Evolutionary conservation across 1,284 basidiomycete species (phyloP).

Genomic region (Pisolithus thermaeus): DNA sequence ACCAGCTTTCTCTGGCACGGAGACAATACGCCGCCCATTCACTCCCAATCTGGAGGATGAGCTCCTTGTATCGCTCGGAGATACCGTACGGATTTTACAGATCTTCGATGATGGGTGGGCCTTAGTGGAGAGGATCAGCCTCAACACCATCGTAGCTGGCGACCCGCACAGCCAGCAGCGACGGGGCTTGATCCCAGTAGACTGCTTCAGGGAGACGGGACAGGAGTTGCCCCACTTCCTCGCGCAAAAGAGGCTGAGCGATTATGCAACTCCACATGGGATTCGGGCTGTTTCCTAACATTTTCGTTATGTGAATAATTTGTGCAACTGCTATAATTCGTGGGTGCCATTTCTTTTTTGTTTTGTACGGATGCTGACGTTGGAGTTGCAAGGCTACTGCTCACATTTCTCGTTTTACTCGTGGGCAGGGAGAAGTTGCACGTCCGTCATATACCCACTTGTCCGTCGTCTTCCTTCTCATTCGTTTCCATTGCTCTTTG

Average conservation of each 20-base stretch:
- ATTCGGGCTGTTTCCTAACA: background rate
- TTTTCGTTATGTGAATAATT: too few relatives aligned
- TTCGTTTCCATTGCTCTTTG: too few relatives aligned
- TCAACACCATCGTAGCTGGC: background rate
- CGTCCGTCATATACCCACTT: too few relatives aligned
- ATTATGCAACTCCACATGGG: slow-evolving; percentile 18
- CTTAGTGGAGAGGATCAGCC: slow-evolving; percentile 40
- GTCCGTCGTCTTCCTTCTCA: too few relatives aligned
- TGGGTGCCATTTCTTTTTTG: too few relatives aligned
- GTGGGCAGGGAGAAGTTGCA: too few relatives aligned
- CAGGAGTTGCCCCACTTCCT: slow-evolving; percentile 48
- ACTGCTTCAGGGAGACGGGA: slow-evolving; percentile 47
- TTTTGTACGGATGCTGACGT: too few relatives aligned
- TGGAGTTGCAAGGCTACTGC: too few relatives aligned
- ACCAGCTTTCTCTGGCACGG: slow-evolving; percentile 34
- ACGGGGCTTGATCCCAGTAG: slow-evolving; percentile 50
- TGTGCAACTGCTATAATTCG: too few relatives aligned
- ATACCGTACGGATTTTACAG: slow-evolving; percentile 46
- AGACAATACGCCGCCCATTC: slow-evolving; percentile 52
- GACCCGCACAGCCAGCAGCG: background rate
- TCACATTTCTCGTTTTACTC: too few relatives aligned
- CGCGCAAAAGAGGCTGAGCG: slow-evolving; percentile 42
- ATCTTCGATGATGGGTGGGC: slow-evolving; percentile 68
- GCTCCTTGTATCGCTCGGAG: slow-evolving; percentile 44
- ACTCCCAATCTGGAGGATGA: slow-evolving; percentile 55